phyloP scores from a whole-genome alignment of 2,329 filamentous ascomycete species.

The Beauveria pseudobassiana region DNA sequence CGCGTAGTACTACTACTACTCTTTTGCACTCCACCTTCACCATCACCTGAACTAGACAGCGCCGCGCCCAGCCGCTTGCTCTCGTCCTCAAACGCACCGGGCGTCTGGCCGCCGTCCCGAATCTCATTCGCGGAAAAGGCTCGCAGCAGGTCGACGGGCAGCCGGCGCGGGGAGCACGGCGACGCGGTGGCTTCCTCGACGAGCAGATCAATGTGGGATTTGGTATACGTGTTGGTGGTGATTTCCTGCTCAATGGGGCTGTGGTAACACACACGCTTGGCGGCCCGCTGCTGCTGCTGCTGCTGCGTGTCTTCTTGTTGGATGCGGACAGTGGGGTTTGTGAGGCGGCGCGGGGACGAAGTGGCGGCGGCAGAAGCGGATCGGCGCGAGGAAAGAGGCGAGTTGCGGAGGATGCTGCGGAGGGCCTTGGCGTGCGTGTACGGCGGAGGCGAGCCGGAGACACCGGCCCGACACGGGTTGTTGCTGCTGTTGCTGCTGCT shows the following conservation, averaged over 20 bases:
- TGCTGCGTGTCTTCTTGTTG: conserved; percentile 30
- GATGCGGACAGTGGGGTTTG: conserved; percentile 34
- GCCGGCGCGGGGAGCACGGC: conserved; percentile 30
- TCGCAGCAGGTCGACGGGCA: conserved; percentile 40
- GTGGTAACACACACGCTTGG: conserved; percentile 53
- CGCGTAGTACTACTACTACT: background rate
- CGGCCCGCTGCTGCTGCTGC: conserved; percentile 48
- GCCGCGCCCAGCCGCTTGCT: conserved; percentile 45
- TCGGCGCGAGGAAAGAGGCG: conserved; percentile 46
- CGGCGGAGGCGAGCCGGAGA: conserved; percentile 31
- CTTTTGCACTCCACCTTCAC: conserved; percentile 35
- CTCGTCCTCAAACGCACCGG: conserved; percentile 58
- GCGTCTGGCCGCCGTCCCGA: conserved; percentile 53
- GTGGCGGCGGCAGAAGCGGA: conserved; percentile 24
- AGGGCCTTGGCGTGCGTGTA: conserved; percentile 52
- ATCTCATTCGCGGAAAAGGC: conserved; percentile 47
- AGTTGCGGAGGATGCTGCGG: conserved; percentile 60
- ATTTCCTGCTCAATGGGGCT: conserved; percentile 58
- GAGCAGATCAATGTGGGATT: conserved; percentile 56
- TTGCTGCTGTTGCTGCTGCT: background rate
- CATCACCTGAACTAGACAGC: conserved; percentile 34
- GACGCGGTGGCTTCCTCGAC: conserved; percentile 41
- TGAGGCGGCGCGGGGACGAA: conserved; percentile 43
- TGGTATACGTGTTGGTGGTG: conserved; percentile 53
- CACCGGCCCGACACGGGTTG: background rate